Evolutionary conservation across 305 asterid genomes (phyloP), one percentile per base, ranked within the genome.

Genomic region (Ajuga reptans): DNA sequence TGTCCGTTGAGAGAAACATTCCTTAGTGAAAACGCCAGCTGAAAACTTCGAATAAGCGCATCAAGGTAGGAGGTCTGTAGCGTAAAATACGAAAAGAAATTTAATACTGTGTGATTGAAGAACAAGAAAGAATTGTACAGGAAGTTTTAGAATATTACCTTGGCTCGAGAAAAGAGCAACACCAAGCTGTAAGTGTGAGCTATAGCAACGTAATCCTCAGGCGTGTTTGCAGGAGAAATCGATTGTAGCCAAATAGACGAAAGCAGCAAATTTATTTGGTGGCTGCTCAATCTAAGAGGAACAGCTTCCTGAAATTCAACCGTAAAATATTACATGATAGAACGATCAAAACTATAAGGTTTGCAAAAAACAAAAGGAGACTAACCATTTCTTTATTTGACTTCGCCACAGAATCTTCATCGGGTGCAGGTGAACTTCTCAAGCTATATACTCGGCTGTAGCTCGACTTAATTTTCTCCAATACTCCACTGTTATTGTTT

Each of bases 111-210:
- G 46, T 41, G 47, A 47, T 17, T 49, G 7, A 64, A 39, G 27
- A 34, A 59, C 37, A 11, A 34, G 39, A 3, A 21, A 21, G 27
- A 21, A 21, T 21, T 21, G 1, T 0, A 2, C 27, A 21, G 27
- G 27, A 21, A 21, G 27, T 21, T 21, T 21, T 21, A 21, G 27
- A 2, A 67, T 64, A 74, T 77, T 83, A 91, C 98, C 97, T 94
- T 93, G 73, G 91, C 90, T 61, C 96, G 85, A 75, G 99, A 86
- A 75, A 93, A 91, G 79, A 93, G 83, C 80, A 91, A 75, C 77
- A 94, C 85, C 83, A 94, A 77, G 84, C 98, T 86, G 85, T 80
- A 94, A 47, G 98, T 91, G 87, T 94, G 97, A 75, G 98, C 92
- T 67, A 94, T 86, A 72, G 99, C 99, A 65, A 91, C 99, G 57